Conservation (phyloP, 441 rosid species). For the Jatropha podagrica region DNA sequence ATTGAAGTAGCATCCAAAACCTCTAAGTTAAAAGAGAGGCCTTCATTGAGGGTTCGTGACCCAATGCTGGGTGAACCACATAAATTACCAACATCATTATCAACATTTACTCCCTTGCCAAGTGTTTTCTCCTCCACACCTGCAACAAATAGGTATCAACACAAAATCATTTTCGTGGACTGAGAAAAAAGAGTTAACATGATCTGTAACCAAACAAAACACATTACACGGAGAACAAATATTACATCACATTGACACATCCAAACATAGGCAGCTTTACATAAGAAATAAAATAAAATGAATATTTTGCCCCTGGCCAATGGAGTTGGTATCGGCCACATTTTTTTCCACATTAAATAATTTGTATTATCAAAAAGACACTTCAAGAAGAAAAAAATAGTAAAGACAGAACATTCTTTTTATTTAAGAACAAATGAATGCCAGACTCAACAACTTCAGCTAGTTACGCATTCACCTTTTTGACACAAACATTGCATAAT, state of each 20-base stretch:
- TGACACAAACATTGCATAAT: neutral
- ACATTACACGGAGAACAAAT: neutral
- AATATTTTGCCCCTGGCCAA: neutral
- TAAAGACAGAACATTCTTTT: neutral
- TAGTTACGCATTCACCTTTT: neutral
- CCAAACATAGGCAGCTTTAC: neutral
- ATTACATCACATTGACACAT: neutral
- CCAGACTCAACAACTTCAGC: neutral
- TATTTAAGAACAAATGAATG: neutral
- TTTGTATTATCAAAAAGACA: neutral
- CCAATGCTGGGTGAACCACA: slow-evolving; percentile 62
- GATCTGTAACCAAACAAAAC: neutral
- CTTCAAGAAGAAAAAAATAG: neutral
- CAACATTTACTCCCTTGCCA: slow-evolving; percentile 48
- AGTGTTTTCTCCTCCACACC: slow-evolving; percentile 71
- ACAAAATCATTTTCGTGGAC: neutral
- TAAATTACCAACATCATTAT: slow-evolving; percentile 52
- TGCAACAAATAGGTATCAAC: slow-evolving; percentile 32
- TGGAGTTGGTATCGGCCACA: neutral
- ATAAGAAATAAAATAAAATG: neutral
- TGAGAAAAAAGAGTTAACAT: neutral
- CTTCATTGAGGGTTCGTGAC: slow-evolving; percentile 56
- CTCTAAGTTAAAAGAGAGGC: slow-evolving; percentile 62
- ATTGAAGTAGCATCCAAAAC: slow-evolving; percentile 56
- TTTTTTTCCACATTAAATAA: neutral